A percentile compares a stretch with the other conserved stretches of the same genome.
Evolutionary conservation across 305 asterid genomes (phyloP).

Genomic region (Petunia hybrid): DNA sequence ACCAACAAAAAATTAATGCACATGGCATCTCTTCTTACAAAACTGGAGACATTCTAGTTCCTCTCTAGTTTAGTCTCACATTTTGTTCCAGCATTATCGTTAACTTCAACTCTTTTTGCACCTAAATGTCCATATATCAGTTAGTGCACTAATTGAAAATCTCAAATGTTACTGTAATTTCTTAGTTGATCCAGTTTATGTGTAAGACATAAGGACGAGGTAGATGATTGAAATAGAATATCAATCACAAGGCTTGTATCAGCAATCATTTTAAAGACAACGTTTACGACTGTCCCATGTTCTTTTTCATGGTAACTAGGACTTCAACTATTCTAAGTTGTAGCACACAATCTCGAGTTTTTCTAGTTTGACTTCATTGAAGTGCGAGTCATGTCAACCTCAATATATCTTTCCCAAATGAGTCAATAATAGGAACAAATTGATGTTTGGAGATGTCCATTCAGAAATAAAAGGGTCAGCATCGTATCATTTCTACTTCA

Average conservation of each 20-base stretch:
- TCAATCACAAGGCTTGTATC: constrained; percentile 2
- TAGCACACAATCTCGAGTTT: not conserved
- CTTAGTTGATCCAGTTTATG: constrained; percentile 9
- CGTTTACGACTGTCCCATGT: not conserved
- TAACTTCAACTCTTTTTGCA: constrained; percentile 4
- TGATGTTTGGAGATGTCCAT: not conserved
- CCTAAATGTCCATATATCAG: not conserved
- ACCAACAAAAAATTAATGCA: constrained; percentile 17
- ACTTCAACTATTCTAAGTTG: constrained; percentile 1
- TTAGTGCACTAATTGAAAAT: not conserved
- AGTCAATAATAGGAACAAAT: not conserved
- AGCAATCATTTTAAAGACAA: not conserved
- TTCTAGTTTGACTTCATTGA: not conserved
- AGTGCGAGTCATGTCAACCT: not conserved
- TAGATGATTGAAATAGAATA: constrained; percentile 14
- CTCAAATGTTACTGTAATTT: constrained; percentile 9
- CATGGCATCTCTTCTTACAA: constrained; percentile 1
- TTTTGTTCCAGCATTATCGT: constrained; percentile 4
- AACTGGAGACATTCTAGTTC: constrained; percentile 22
- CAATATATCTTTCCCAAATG: not conserved
- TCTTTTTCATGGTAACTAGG: not conserved
- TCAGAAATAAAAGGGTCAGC: not conserved
- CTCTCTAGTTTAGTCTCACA: not conserved
- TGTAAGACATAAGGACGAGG: not conserved
- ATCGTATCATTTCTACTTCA: not conserved